Conservation (phyloP, 2,329 filamentous ascomycete species). For the Zasmidium cellare region DNA sequence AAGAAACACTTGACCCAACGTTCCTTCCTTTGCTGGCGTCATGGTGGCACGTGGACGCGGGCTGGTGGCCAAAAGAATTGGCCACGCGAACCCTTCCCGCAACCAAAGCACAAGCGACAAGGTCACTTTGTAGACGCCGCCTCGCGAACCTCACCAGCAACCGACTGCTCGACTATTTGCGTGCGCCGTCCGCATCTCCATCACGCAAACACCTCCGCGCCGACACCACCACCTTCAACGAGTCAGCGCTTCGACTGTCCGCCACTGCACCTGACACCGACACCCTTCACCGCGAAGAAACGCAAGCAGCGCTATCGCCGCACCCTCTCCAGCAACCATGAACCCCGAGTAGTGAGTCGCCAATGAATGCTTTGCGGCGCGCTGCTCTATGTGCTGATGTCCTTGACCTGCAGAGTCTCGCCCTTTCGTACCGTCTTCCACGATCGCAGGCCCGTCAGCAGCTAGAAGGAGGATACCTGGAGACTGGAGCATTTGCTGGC, state of each 20-base stretch:
- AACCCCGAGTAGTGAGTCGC: conserved; percentile 85
- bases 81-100: not conserved
- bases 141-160: not conserved
- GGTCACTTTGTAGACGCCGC: not conserved
- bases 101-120: no score
- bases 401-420: conserved; percentile 6
- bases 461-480: not conserved
- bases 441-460: not conserved
- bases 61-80: not conserved
- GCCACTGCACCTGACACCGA: not conserved
- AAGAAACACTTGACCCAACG: not conserved
- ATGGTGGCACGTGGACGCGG: not conserved
- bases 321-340: conserved; percentile 52
- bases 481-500: not conserved
- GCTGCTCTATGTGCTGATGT: conserved; percentile 13
- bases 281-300: not conserved
- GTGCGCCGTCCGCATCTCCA: not conserved
- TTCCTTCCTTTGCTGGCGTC: not conserved
- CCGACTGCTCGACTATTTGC: not conserved
- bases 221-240: not conserved
- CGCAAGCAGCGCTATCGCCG: conserved; percentile 9
- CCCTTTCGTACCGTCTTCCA: not conserved
- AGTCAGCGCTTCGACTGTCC: not conserved
- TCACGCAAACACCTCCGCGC: not conserved
- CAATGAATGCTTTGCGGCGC: conserved; percentile 7